Evolutionary conservation across 2,329 filamentous ascomycete species (phyloP).

Genomic region (Colletotrichum costaricense): DNA sequence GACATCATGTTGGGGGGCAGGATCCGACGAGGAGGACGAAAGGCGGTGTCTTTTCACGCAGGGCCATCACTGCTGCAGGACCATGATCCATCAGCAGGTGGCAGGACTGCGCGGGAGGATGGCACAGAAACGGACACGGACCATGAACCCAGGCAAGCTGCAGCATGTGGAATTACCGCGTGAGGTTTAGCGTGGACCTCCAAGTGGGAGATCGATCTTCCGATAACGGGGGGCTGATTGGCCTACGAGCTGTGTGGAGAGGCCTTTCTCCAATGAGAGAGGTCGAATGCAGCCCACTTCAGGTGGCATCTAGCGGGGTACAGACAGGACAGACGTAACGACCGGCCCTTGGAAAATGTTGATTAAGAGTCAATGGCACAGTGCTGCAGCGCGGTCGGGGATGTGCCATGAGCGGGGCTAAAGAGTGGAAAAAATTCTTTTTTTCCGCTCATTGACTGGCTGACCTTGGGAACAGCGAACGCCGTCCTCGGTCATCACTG

Average conservation of each 20-base stretch:
- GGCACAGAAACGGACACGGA: constrained; percentile 13
- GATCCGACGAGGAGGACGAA: not conserved
- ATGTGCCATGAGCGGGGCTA: constrained; percentile 31
- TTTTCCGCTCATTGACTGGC: constrained; percentile 30
- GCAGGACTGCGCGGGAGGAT: constrained; percentile 1
- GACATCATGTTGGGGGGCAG: not conserved
- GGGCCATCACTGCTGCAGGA: constrained; percentile 6
- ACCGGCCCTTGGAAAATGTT: constrained; percentile 23
- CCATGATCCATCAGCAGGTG: constrained; percentile 2
- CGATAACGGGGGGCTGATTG: constrained; percentile 33
- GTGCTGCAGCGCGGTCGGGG: constrained; percentile 15
- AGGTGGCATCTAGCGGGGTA: constrained; percentile 34
- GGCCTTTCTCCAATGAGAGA: not conserved
- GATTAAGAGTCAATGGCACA: constrained; percentile 28
- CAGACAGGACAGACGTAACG: constrained; percentile 23
- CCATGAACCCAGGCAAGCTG: constrained; percentile 29
- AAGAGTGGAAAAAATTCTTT: constrained; percentile 34
- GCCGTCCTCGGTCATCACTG: constrained; percentile 35
- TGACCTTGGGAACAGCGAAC: constrained; percentile 21
- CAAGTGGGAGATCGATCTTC: constrained; percentile 30
- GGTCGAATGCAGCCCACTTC: constrained; percentile 12
- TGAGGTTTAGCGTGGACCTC: constrained; percentile 5
- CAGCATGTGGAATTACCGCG: constrained; percentile 31
- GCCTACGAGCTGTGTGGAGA: not conserved
- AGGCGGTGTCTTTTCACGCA: constrained; percentile 31